Evolutionary conservation across 495 filamentous ascomycete species (phyloP).

Genomic region (Hypoxylon trugodes): DNA sequence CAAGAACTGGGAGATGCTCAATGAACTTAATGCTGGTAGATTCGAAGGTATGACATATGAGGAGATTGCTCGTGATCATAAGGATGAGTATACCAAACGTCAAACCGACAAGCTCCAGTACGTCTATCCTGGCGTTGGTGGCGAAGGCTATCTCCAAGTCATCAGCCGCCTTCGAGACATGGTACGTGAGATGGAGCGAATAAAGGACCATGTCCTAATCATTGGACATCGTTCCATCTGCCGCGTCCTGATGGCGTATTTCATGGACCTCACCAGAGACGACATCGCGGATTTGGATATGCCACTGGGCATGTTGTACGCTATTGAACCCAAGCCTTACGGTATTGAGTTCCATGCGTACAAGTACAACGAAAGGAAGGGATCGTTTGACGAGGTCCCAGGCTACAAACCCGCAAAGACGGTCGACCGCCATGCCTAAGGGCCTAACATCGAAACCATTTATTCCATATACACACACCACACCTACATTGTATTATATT

Average conservation of each 20-base stretch:
- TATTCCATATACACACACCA: constrained; percentile 13
- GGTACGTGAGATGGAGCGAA: constrained; percentile 95
- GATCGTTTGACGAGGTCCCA: constrained; percentile 84
- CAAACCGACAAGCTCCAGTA: constrained; percentile 86
- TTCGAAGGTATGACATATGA: constrained; percentile 96
- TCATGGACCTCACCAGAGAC: constrained; percentile 86
- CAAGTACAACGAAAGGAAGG: constrained; percentile 75
- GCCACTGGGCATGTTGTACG: constrained; percentile 89
- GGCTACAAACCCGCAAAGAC: constrained; percentile 75
- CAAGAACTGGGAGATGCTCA: constrained; percentile 98
- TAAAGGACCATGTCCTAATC: constrained; percentile 92
- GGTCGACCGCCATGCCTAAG: constrained; percentile 48
- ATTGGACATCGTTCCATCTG: constrained; percentile 90
- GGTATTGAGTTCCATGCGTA: constrained; percentile 97
- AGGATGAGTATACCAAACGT: constrained; percentile 79
- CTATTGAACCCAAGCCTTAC: constrained; percentile 96
- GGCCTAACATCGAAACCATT: not conserved
- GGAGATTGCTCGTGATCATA: constrained; percentile 77
- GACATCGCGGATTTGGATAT: constrained; percentile 93
- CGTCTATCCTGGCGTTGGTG: constrained; percentile 92
- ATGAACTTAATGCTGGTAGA: constrained; percentile 89
- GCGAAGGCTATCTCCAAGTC: constrained; percentile 95
- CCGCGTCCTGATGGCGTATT: constrained; percentile 93
- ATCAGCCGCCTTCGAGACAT: constrained; percentile 95
- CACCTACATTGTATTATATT: constrained; percentile 27